These are phyloP conservation scores for Aspergillus carbonarius DNA, from an alignment of 2,329 filamentous ascomycete genomes.

Conservation along the genomic window DNA sequence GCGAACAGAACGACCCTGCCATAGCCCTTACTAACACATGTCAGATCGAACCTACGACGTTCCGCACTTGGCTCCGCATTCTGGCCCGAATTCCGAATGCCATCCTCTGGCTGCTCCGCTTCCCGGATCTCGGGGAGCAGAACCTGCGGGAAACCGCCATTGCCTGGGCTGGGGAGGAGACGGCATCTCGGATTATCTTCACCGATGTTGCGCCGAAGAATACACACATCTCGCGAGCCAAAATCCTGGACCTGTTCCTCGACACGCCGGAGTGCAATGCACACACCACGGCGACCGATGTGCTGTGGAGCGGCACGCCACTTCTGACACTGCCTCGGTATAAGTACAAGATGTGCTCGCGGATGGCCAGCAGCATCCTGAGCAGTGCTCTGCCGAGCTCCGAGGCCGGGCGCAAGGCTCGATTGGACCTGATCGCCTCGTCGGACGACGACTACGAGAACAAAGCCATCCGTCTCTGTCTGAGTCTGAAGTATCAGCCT, in stretches of 20 bases:
- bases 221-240: constrained; percentile 86
- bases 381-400: constrained; percentile 79
- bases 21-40: not conserved
- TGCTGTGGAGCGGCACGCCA: constrained; percentile 94
- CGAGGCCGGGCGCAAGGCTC: constrained; percentile 65
- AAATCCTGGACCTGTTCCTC: constrained; percentile 90
- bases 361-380: constrained; percentile 94
- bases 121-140: constrained; percentile 86
- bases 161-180: constrained; percentile 79
- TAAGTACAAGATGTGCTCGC: constrained; percentile 97
- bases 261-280: constrained; percentile 98
- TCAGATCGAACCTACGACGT: constrained; percentile 94
- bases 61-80: constrained; percentile 93
- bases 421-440: constrained; percentile 71
- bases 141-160: constrained; percentile 79
- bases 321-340: constrained; percentile 87
- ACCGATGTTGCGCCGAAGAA: constrained; percentile 96
- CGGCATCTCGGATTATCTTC: constrained; percentile 85
- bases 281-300: constrained; percentile 94
- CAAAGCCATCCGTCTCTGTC: constrained; percentile 67
- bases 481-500: constrained; percentile 59
- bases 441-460: constrained; percentile 84
- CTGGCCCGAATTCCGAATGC: constrained; percentile 81
- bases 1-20: too few relatives aligned
- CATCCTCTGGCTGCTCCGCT: constrained; percentile 92